Evolutionary conservation across 2,329 filamentous ascomycete species (phyloP), one percentile per base, ranked within the genome.

Genomic region (Beauveria brongniartii): DNA sequence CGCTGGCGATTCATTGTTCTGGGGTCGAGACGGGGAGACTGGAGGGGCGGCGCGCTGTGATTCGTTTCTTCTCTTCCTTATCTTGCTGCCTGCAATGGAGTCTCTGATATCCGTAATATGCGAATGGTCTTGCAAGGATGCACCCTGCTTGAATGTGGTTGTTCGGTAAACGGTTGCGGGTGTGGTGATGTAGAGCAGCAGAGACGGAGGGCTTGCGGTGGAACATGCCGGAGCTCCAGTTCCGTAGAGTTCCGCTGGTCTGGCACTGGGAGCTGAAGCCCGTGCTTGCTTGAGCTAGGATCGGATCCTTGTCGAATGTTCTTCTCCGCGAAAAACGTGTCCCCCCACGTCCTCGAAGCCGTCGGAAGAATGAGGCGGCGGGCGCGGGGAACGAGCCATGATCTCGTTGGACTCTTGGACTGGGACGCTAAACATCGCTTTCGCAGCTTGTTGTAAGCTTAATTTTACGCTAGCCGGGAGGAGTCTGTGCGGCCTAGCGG

Each of bases 391-490:
- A 3, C 24, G 34, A 28, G 16, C 24, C 40, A 26, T 26, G 56
- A 52, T 59, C 48, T 44, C 46, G 51, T 50, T 53, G 9, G 47
- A 10, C 2, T 10, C 28, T 30, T 30, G 34, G 48, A 30, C 22
- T 53, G 14, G 8, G 26, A n/a, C 56, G 47, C 56, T 46, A 46
- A 53, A 56, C 30, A 12, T 46, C 14, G 26, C 18, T 24, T n/a
- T 53, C 6, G 18, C 37, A 51, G 47, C 37, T 59, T 59, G 37
- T 46, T 59, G 56, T 59, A 59, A 59, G 56, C 56, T 59, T 59
- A 59, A 59, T 41, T 56, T 56, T 56, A 56, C 26, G 2, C 28
- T 56, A 56, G 26, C 37, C 18, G 9, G 26, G 28, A 34, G 16
- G 41, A 43, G 41, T 6, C 41, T n/a, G 41, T 43, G 41, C 41